These are phyloP conservation scores for Pyrenophora graminea DNA, from an alignment of 2,329 filamentous ascomycete species.

Conservation along the genomic window DNA sequence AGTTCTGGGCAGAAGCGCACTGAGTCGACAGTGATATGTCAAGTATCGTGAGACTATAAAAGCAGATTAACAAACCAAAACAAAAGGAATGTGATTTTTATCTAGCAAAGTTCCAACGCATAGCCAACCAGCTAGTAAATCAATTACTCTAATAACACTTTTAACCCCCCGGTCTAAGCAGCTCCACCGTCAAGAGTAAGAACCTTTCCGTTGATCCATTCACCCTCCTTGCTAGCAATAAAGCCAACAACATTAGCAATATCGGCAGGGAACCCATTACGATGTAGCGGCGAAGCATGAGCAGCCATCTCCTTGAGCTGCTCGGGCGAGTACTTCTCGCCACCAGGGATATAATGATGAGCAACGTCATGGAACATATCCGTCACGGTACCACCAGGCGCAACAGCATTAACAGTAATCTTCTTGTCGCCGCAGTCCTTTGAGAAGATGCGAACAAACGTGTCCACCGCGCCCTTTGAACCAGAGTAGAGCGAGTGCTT, in stretches of 20 bases:
- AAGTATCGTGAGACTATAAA: no score
- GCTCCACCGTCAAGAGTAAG: conserved; percentile 17
- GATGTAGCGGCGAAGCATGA: conserved; percentile 49
- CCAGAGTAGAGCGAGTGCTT: conserved; percentile 72
- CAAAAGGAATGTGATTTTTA: no score
- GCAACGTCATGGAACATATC: conserved; percentile 74
- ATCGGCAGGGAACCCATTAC: conserved; percentile 51
- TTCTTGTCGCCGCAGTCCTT: conserved; percentile 60
- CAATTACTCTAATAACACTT: no score
- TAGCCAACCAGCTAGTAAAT: no score
- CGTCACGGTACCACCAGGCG: conserved; percentile 70
- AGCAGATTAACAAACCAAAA: no score
- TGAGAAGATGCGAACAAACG: conserved; percentile 70
- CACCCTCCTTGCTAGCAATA: conserved; percentile 38
- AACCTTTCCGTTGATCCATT: conserved; percentile 39
- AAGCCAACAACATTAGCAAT: conserved; percentile 42
- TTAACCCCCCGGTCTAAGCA: neutral
- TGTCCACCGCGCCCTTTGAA: conserved; percentile 70
- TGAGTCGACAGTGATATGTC: no score
- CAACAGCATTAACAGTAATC: conserved; percentile 60
- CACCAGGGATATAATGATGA: conserved; percentile 52
- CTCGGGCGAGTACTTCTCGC: conserved; percentile 11
- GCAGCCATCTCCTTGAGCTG: conserved; percentile 47
- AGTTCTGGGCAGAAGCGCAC: no score
- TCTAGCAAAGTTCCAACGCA: no score